These are phyloP conservation scores for Astrothelium macrocarpum DNA, from an alignment of 495 filamentous ascomycete species.

Conservation along the genomic window DNA sequence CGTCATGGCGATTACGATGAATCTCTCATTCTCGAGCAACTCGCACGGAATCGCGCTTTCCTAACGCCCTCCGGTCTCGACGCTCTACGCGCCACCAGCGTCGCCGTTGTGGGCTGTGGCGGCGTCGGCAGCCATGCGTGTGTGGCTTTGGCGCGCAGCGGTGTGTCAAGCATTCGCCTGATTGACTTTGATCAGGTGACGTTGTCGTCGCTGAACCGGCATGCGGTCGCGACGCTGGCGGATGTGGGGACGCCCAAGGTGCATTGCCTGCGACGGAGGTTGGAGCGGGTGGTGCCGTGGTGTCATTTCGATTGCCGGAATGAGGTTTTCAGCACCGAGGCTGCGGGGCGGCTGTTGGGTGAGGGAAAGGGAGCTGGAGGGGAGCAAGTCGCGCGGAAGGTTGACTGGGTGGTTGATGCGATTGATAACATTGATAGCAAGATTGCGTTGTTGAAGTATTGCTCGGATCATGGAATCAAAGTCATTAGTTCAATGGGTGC, in stretches of 20 bases:
- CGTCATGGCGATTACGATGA: slow-evolving; percentile 88
- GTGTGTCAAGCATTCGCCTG: slow-evolving; percentile 74
- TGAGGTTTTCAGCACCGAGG: slow-evolving; percentile 65
- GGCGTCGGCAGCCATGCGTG: slow-evolving; percentile 90
- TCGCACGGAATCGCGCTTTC: slow-evolving; percentile 90
- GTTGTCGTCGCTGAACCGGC: slow-evolving; percentile 82
- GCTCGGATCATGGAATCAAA: slow-evolving; percentile 58
- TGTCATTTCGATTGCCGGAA: slow-evolving; percentile 77
- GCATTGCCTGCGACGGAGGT: slow-evolving; percentile 60
- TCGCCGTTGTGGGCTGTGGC: slow-evolving; percentile 86
- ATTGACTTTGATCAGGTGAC: slow-evolving; percentile 99
- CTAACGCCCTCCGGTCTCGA: slow-evolving; percentile 70
- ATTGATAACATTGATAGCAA: slow-evolving; percentile 99
- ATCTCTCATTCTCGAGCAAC: slow-evolving; percentile 88
- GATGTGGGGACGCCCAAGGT: slow-evolving; percentile 97
- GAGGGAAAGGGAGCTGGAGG: slow-evolving; percentile 36
- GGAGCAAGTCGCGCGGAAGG: slow-evolving; percentile 43
- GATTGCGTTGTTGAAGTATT: slow-evolving; percentile 83
- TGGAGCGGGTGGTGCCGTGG: slow-evolving; percentile 87
- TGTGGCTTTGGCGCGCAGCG: slow-evolving; percentile 78
- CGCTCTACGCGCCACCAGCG: slow-evolving; percentile 68
- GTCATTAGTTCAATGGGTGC: slow-evolving; percentile 96
- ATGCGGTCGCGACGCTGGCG: slow-evolving; percentile 85
- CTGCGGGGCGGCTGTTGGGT: slow-evolving; percentile 54
- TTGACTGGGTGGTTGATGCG: slow-evolving; percentile 87